A percentile compares a stretch with the other conserved stretches of the same genome.
These are phyloP conservation scores for Fermentozyma sake DNA, from an alignment of 1,139 yeast species.

Conservation along the genomic window DNA sequence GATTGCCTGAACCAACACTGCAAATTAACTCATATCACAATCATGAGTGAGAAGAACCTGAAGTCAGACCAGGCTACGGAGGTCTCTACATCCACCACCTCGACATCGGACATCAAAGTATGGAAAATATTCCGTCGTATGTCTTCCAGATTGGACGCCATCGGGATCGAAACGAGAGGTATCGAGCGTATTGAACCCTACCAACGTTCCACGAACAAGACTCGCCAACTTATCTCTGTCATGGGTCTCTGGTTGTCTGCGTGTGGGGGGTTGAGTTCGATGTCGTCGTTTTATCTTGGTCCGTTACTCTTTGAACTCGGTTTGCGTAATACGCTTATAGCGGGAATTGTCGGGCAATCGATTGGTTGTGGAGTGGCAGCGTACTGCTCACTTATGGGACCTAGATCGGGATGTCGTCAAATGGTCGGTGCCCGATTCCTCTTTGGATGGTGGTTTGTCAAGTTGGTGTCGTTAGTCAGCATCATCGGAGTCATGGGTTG, in stretches of 20 bases:
- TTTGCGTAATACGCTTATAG: constrained; percentile 53
- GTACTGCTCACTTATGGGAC: constrained; percentile 81
- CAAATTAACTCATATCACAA: too few relatives aligned
- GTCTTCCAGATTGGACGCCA: constrained; percentile 29
- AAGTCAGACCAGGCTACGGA: too few relatives aligned
- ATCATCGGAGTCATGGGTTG: constrained; percentile 80
- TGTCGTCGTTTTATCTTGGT: constrained; percentile 76
- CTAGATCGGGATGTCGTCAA: constrained; percentile 81
- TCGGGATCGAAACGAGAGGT: constrained; percentile 75
- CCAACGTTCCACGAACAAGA: constrained; percentile 53
- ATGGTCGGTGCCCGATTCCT: constrained; percentile 77
- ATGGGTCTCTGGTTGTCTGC: constrained; percentile 81
- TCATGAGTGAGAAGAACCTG: too few relatives aligned
- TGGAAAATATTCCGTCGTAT: constrained; percentile 6
- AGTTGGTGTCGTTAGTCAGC: constrained; percentile 63
- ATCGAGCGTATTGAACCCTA: constrained; percentile 72
- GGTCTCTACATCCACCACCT: too few relatives aligned
- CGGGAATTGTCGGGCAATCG: constrained; percentile 59
- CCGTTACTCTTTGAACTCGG: constrained; percentile 67
- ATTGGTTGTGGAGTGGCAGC: constrained; percentile 76
- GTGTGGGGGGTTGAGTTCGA: constrained; percentile 78
- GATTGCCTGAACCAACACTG: too few relatives aligned
- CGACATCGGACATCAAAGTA: constrained; percentile 1
- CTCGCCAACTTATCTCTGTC: constrained; percentile 52
- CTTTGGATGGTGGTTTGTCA: constrained; percentile 82